Evolutionary conservation across 2,329 filamentous ascomycete species (phyloP).

Genomic region (Elsinoe perseae): DNA sequence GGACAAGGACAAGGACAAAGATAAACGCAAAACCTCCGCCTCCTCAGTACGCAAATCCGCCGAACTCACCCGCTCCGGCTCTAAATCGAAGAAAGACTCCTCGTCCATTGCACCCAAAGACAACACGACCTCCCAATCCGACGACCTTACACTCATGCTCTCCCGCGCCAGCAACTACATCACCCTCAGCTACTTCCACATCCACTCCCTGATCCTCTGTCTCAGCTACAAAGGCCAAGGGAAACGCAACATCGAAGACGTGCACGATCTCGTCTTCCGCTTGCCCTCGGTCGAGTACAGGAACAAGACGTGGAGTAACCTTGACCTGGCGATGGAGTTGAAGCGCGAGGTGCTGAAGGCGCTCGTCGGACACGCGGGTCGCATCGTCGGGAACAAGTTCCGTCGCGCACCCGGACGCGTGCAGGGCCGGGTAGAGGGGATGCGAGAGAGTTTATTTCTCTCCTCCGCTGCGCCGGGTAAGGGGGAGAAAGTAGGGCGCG

Average conservation of each 20-base stretch:
- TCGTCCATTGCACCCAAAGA: slow-evolving; percentile 47
- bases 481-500: background rate
- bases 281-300: slow-evolving; percentile 90
- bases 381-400: slow-evolving; percentile 96
- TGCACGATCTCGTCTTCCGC: slow-evolving; percentile 95
- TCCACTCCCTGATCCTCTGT: slow-evolving; percentile 90
- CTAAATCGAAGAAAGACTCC: slow-evolving; percentile 29
- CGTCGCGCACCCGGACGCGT: slow-evolving; percentile 36
- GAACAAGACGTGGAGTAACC: slow-evolving; percentile 98
- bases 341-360: slow-evolving; percentile 94
- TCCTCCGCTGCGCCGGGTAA: background rate
- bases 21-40: slow-evolving; percentile 21
- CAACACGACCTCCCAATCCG: slow-evolving; percentile 49
- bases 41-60: slow-evolving; percentile 27
- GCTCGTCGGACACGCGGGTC: slow-evolving; percentile 87
- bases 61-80: slow-evolving; percentile 31
- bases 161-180: slow-evolving; percentile 91
- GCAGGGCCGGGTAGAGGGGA: slow-evolving; percentile 1
- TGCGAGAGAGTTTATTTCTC: slow-evolving; percentile 4
- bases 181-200: slow-evolving; percentile 91
- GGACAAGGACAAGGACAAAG: slow-evolving; percentile 21
- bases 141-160: slow-evolving; percentile 96
- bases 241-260: slow-evolving; percentile 89
- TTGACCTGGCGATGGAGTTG: slow-evolving; percentile 83
- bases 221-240: slow-evolving; percentile 95